Evolutionary conservation across 768 basidiomycete genomes (phyloP).

Genomic region (Pisolithus orientalis): DNA sequence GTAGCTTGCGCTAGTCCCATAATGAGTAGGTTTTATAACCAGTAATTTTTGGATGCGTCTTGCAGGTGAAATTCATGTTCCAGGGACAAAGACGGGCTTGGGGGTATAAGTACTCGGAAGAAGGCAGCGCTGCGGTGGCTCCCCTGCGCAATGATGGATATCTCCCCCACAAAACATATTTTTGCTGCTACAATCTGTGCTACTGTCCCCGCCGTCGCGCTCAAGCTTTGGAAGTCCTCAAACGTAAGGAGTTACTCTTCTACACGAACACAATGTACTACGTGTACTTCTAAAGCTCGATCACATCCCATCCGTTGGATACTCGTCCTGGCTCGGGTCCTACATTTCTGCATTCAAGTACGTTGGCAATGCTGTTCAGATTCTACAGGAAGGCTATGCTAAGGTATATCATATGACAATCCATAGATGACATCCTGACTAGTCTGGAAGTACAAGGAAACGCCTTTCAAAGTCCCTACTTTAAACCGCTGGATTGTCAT

Average conservation of each 20-base stretch:
- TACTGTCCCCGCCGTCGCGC: neutral
- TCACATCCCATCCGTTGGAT: conserved; percentile 25
- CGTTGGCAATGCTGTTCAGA: conserved; percentile 6
- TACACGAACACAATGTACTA: too few species aligned
- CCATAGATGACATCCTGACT: neutral
- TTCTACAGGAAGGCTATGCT: conserved; percentile 27
- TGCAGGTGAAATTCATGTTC: too few species aligned
- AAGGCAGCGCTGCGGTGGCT: too few species aligned
- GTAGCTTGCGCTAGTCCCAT: too few species aligned
- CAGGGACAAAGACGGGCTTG: too few species aligned
- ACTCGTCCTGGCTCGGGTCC: conserved; percentile 18
- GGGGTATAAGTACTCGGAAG: too few species aligned
- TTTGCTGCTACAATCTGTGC: neutral
- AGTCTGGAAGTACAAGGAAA: conserved; percentile 6
- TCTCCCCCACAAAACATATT: neutral
- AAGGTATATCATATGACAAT: conserved; percentile 11
- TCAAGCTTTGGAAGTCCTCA: neutral
- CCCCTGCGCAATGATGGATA: too few species aligned
- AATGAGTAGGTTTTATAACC: too few species aligned
- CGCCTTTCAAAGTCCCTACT: conserved; percentile 27
- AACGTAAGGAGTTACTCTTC: neutral
- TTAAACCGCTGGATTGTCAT: conserved; percentile 34
- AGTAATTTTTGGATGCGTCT: too few species aligned
- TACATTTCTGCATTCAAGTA: conserved; percentile 16
- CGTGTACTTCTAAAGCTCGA: conserved; percentile 10